phyloP scores from a whole-genome alignment of 148 eudicot species.

The Amaranthus cruentus region DNA sequence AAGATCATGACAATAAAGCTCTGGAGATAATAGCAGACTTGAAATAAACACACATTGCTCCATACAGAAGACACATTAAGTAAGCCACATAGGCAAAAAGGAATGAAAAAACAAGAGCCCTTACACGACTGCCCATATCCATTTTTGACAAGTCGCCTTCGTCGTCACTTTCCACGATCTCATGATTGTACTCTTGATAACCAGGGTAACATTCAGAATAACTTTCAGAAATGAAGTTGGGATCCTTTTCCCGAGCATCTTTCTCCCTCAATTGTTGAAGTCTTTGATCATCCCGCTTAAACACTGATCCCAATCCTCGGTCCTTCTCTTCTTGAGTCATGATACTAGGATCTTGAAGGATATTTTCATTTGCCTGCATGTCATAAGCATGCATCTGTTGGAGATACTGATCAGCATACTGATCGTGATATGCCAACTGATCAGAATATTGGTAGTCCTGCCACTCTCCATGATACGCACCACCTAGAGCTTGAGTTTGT shows the following conservation, averaged over 20 bases:
- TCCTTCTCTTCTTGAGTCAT: slow-evolving; percentile 99
- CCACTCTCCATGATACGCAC: slow-evolving; percentile 82
- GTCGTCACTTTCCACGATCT: slow-evolving; percentile 89
- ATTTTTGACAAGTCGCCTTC: slow-evolving; percentile 93
- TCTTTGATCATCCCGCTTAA: slow-evolving; percentile 89
- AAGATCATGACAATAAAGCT: background rate
- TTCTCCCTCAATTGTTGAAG: slow-evolving; percentile 88
- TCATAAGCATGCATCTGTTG: slow-evolving; percentile 68
- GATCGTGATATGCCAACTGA: slow-evolving; percentile 79
- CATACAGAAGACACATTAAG: background rate
- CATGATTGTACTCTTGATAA: slow-evolving; percentile 93
- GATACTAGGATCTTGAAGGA: slow-evolving; percentile 68
- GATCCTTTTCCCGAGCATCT: slow-evolving; percentile 96
- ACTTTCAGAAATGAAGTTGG: slow-evolving; percentile 96
- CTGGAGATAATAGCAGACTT: background rate
- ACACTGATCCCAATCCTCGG: slow-evolving; percentile 94
- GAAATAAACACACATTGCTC: no score
- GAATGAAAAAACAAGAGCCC: slow-evolving; percentile 22
- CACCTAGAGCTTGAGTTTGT: slow-evolving; percentile 67
- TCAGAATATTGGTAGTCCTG: slow-evolving; percentile 92
- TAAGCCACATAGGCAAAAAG: background rate
- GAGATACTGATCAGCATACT: slow-evolving; percentile 83
- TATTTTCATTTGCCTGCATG: slow-evolving; percentile 43
- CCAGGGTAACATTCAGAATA: slow-evolving; percentile 99
- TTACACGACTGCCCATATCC: slow-evolving; percentile 99